phyloP scores from a whole-genome alignment of 441 rosid genomes.

The Mallotus japonicus region DNA sequence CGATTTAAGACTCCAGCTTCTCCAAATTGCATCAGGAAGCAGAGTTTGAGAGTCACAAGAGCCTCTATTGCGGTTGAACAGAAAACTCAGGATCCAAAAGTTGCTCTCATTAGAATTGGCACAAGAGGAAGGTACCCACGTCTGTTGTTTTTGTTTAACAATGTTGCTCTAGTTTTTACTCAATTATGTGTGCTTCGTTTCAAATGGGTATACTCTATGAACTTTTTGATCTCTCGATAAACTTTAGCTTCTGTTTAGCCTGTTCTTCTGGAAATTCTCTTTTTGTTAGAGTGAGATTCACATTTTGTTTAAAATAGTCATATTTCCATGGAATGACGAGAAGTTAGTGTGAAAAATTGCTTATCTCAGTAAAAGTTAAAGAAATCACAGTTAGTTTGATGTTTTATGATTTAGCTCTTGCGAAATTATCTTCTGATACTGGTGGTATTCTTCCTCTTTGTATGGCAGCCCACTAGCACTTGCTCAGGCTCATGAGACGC shows the following conservation, averaged over 20 bases:
- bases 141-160: background rate
- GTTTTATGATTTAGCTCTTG: background rate
- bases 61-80: conserved; percentile 74
- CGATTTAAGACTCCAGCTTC: conserved; percentile 34
- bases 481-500: conserved; percentile 93
- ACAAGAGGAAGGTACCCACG: conserved; percentile 78
- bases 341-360: too few relatives aligned
- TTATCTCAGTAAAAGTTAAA: too few relatives aligned
- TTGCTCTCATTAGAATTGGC: conserved; percentile 75
- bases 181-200: conserved; percentile 11
- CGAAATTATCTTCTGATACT: too few relatives aligned
- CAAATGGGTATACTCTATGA: background rate
- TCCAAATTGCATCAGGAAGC: conserved; percentile 32
- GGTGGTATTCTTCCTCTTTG: conserved; percentile 26
- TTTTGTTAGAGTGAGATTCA: background rate
- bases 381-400: too few relatives aligned
- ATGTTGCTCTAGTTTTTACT: conserved; percentile 8
- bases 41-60: conserved; percentile 31
- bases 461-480: conserved; percentile 91
- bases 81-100: conserved; percentile 55
- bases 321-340: background rate
- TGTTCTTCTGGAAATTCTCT: too few relatives aligned
- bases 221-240: background rate
- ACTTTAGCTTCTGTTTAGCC: background rate
- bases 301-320: background rate